Evolutionary conservation across 1,284 basidiomycete genomes (phyloP), one percentile per base, ranked within the genome.

Genomic region (Sparassis latifolia): DNA sequence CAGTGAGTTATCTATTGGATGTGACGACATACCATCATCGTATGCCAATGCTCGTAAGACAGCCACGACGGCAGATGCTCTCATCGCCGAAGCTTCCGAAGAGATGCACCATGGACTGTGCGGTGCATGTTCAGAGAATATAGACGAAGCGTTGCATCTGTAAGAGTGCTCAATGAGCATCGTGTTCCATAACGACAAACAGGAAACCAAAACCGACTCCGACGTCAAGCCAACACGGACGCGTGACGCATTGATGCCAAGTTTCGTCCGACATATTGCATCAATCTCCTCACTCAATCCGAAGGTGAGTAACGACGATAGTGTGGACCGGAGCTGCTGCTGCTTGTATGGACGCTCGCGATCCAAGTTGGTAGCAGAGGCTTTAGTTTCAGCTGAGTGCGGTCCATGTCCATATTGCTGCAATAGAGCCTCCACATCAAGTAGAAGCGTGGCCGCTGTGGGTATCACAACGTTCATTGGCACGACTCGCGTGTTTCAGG

Each of bases 41-140:
- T 86, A 76, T 29, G 84, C 74, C 58, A 93, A 78, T 0, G 81
- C 77, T 37, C 86, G 79, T 2, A 95, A 74, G 7, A 89, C 64
- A 3, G 83, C 74, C 10, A 86, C 69, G 44, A 94, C 79, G 0
- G 79, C 77, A 10, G 93, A 62, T 5, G 86, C 78, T 20, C 86
- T 76, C 4, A 79, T 69, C 0, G 91, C 88, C 0, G 92, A 88
- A 2, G 75, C 75, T 40, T 76, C 69, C 0, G 77, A 69, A 0
- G 90, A 94, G n/a, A 89, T 68, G 40, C 75, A 78, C 89, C 91
- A 94, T 4, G 69, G 61, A 32, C 75, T 74, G 33, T 62, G 63
- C 3, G 76, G 56, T 37, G 65, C 64, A 12, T 66, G 65, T 3
- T 58, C 61, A 0, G 66, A 63, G 58, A 76, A 80, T 33, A 84